Evolutionary conservation across 495 filamentous ascomycete species (phyloP).

Genomic region (Stereocaulon alpinum): DNA sequence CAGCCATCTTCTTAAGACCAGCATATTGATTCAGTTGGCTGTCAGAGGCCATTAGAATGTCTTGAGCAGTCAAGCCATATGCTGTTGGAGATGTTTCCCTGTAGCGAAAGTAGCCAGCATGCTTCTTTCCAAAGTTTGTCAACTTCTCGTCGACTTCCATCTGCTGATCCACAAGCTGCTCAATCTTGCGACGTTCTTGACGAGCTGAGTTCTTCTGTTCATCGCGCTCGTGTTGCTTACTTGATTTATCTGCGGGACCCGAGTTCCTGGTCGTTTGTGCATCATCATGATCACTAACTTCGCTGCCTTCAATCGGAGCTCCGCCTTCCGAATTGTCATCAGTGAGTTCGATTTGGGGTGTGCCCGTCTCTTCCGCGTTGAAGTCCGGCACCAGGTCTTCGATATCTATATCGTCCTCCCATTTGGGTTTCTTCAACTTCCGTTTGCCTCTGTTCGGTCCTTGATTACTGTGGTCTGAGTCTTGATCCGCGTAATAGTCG

Average conservation of each 20-base stretch:
- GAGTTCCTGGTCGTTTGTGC: conserved; percentile 11
- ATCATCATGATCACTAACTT: background rate
- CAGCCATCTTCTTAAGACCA: conserved; percentile 86
- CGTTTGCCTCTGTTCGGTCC: conserved; percentile 41
- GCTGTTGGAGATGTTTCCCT: conserved; percentile 83
- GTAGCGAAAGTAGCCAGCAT: conserved; percentile 63
- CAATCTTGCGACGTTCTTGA: conserved; percentile 70
- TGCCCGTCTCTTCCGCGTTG: conserved; percentile 47
- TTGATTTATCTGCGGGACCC: conserved; percentile 33
- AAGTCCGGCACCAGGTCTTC: conserved; percentile 84
- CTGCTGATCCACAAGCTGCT: conserved; percentile 74
- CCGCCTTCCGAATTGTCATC: conserved; percentile 43
- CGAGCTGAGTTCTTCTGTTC: conserved; percentile 66
- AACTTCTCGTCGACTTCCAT: conserved; percentile 59
- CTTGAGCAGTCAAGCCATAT: conserved; percentile 78
- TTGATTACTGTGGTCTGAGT: conserved; percentile 37
- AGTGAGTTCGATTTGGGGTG: conserved; percentile 44
- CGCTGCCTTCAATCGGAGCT: conserved; percentile 6
- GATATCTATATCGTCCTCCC: conserved; percentile 96
- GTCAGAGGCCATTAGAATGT: conserved; percentile 88
- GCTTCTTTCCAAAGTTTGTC: conserved; percentile 45
- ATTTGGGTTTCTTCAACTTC: conserved; percentile 79
- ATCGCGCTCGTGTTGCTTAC: conserved; percentile 28
- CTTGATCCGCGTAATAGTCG: conserved; percentile 68
- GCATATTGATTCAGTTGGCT: conserved; percentile 79